Evolutionary conservation across 495 filamentous ascomycete species (phyloP).

Genomic region (Staphylotrichum longicolle): DNA sequence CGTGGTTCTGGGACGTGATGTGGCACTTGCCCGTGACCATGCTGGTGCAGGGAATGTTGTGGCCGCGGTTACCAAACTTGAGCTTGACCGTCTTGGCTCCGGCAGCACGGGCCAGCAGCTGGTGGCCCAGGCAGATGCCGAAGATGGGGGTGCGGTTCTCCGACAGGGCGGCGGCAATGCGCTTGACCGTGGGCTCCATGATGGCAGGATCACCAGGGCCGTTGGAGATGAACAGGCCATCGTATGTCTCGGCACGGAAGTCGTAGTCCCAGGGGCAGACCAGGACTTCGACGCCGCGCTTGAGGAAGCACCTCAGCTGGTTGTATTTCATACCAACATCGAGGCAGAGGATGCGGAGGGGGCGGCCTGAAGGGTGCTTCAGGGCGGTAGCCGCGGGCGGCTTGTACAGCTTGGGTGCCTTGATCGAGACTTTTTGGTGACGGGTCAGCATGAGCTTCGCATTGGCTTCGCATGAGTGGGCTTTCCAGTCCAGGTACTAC

Average conservation of each 20-base stretch:
- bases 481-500: slow-evolving; percentile 27
- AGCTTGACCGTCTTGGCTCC: slow-evolving; percentile 89
- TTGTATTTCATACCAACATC: slow-evolving; percentile 98
- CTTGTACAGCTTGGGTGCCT: slow-evolving; percentile 74
- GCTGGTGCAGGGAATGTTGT: slow-evolving; percentile 97
- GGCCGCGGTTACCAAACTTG: slow-evolving; percentile 98
- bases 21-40: slow-evolving; percentile 92
- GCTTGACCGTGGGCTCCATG: slow-evolving; percentile 69
- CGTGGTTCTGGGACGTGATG: slow-evolving; percentile 98
- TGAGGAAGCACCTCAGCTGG: slow-evolving; percentile 88
- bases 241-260: slow-evolving; percentile 78
- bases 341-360: slow-evolving; percentile 81
- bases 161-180: slow-evolving; percentile 67
- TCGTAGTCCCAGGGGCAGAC: slow-evolving; percentile 96
- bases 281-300: slow-evolving; percentile 87
- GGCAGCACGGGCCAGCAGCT: slow-evolving; percentile 85
- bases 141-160: slow-evolving; percentile 84
- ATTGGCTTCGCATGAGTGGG: no score
- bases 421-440: slow-evolving; percentile 70
- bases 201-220: slow-evolving; percentile 93
- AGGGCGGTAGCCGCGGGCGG: slow-evolving; percentile 61
- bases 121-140: slow-evolving; percentile 95
- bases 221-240: slow-evolving; percentile 96
- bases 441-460: slow-evolving; percentile 32
- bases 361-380: slow-evolving; percentile 82